Percentiles rank a stretch among this genome's conserved stretches.
These are phyloP conservation scores for Prunella vulgaris DNA, from an alignment of 257 asterid genomes.

Conservation along the genomic window DNA sequence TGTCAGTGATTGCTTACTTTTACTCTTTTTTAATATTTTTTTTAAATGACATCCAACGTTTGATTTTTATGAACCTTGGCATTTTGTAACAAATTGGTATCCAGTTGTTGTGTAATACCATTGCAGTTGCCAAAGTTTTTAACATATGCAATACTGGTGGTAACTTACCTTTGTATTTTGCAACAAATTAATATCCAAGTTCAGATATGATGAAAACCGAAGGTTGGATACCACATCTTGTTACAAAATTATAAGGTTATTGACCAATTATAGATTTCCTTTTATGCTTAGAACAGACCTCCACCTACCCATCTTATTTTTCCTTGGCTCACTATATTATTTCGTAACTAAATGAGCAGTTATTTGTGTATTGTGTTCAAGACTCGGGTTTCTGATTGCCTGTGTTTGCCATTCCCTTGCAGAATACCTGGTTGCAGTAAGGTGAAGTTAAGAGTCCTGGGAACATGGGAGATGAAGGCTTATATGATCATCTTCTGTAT, in stretches of 20 bases:
- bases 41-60: not conserved
- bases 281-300: not conserved
- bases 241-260: not conserved
- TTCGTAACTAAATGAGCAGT: not conserved
- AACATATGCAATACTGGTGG: not conserved
- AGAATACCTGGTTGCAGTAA: constrained; percentile 13
- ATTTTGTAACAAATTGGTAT: not conserved
- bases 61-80: not conserved
- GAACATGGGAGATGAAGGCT: constrained; percentile 15
- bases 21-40: no score
- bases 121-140: not conserved
- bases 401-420: constrained; percentile 21
- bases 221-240: not conserved
- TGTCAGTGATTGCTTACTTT: not conserved
- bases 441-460: not conserved
- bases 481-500: constrained; percentile 6
- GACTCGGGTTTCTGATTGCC: constrained; percentile 4
- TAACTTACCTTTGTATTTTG: not conserved
- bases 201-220: not conserved
- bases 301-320: not conserved
- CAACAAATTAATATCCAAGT: not conserved
- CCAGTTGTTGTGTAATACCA: not conserved
- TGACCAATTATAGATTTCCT: not conserved
- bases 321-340: not conserved
- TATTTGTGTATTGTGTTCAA: not conserved